Base-by-base conservation (phyloP, 495 filamentous ascomycete species). In the Lophiostoma macrostomum region DNA sequence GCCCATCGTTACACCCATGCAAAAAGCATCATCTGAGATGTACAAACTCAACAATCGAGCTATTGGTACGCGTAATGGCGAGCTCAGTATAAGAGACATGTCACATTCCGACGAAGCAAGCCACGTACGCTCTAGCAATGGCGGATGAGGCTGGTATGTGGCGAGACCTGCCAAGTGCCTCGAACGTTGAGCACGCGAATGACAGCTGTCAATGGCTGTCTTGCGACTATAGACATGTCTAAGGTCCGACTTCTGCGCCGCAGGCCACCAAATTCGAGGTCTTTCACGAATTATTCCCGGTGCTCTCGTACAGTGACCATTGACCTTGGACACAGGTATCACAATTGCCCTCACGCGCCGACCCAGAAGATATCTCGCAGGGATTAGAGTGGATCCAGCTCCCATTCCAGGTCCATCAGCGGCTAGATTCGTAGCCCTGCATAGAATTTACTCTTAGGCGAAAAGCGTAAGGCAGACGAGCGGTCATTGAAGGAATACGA, bases 201-300 rank as follows among this genome's bases (percentile, higher is more conserved):
- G 45, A 27, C 45, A 49, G 45, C 45, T 37, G 45, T 49, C 45
- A 49, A 4, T 30, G 29, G 7, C 29, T 7, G n/a, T 32, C 29
- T n/a, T 7, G 29, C 29, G 7, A n/a, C 29, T 32, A n/a, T n/a
- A n/a, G n/a, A n/a, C n/a, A n/a, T n/a, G n/a, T n/a, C n/a, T n/a
- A n/a, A n/a, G n/a, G n/a, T n/a, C n/a, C n/a, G n/a, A n/a, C n/a
- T n/a, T n/a, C n/a, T n/a, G n/a, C n/a, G n/a, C n/a, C n/a, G n/a
- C n/a, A n/a, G n/a, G n/a, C n/a, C n/a, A n/a, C n/a, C n/a, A n/a
- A n/a, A n/a, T n/a, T n/a, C n/a, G n/a, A n/a, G n/a, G n/a, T n/a
- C n/a, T n/a, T n/a, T n/a, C n/a, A n/a, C n/a, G n/a, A n/a, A n/a
- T n/a, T n/a, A n/a, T n/a, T n/a, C n/a, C n/a, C n/a, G n/a, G n/a